Percentiles rank a stretch among this genome's conserved stretches.
Evolutionary conservation across 2,329 filamentous ascomycete species (phyloP).

Genomic region (Aspergillus flavus): DNA sequence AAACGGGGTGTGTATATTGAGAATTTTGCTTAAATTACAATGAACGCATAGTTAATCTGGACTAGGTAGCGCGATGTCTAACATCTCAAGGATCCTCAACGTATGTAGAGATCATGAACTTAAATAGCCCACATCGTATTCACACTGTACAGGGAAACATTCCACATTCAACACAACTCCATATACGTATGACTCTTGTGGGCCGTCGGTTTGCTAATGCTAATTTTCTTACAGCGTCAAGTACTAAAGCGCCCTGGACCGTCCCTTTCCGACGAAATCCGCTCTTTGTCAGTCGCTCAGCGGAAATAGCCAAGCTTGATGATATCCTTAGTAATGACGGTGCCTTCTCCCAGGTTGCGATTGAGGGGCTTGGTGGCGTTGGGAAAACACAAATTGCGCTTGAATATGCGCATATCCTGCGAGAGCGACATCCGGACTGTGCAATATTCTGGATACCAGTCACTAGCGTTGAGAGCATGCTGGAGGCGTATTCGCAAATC

Average conservation of each 20-base stretch:
- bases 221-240: neutral
- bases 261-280: neutral
- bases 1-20: neutral
- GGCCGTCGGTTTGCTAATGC: neutral
- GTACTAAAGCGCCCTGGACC: neutral
- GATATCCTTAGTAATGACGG: neutral
- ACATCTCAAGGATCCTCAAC: neutral
- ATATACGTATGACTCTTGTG: neutral
- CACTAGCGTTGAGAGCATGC: neutral
- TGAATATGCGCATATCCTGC: neutral
- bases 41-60: neutral
- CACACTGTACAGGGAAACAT: neutral
- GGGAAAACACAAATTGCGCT: slow-evolving; percentile 1
- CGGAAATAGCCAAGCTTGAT: neutral
- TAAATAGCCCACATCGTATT: neutral
- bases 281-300: neutral
- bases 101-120: neutral
- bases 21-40: neutral
- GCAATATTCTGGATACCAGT: slow-evolving; percentile 1
- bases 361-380: neutral
- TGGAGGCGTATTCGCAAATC: neutral
- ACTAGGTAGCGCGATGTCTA: neutral
- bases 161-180: no score
- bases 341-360: slow-evolving; percentile 15
- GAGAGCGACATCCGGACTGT: neutral